Conservation (phyloP, 441 rosid species). For the Manihot esculenta region DNA sequence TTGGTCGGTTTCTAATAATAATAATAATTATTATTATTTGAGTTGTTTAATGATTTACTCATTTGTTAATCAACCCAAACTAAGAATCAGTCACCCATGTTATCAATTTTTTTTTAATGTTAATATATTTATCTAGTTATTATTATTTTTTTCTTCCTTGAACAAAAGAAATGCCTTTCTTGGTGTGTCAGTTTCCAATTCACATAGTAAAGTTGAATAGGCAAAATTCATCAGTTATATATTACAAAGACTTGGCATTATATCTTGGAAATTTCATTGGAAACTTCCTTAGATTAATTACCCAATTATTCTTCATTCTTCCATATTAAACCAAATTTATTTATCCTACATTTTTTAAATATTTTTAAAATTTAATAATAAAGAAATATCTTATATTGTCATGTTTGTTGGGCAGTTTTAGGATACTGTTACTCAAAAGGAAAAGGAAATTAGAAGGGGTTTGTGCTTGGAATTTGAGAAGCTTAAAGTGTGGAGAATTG, state of each 20-base stretch:
- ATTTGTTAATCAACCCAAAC: constrained; percentile 7
- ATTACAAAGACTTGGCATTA: not conserved
- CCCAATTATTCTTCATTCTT: no score
- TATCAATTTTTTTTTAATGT: not conserved
- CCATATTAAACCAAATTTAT: no score
- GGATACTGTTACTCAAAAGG: constrained; percentile 1
- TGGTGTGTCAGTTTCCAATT: no score
- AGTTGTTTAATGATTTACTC: not conserved
- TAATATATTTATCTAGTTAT: no score
- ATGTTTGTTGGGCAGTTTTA: not conserved
- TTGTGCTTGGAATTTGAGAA: constrained; percentile 23
- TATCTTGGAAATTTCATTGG: not conserved
- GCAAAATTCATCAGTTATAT: not conserved
- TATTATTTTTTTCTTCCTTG: no score
- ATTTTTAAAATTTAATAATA: no score
- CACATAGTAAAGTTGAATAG: no score
- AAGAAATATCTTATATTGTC: not conserved
- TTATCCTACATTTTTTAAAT: no score
- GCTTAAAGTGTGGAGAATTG: constrained; percentile 27
- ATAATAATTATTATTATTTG: not conserved
- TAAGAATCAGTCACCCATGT: not conserved
- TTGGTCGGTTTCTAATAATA: constrained; percentile 4
- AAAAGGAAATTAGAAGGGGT: not conserved
- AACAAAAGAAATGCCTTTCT: no score
- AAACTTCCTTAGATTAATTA: not conserved